These are phyloP conservation scores for Schizochytrium sp. DNA, from an alignment of 108 stramenopile genomes.

Conservation along the genomic window DNA sequence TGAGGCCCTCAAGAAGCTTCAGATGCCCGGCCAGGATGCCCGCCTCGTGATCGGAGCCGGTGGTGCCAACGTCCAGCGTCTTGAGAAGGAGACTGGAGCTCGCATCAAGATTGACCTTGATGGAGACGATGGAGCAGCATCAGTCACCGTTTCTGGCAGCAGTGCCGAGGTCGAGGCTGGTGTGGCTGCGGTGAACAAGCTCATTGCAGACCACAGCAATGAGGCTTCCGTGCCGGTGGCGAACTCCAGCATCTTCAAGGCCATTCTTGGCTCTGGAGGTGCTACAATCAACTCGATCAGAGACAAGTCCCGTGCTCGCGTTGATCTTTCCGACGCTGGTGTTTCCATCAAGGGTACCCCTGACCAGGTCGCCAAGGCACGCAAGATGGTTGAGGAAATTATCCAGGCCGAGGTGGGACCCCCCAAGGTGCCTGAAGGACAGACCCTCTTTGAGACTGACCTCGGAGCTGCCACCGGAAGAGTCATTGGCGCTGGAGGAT, in stretches of 20 bases:
- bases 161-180: constrained; percentile 3
- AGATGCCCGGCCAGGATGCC: constrained; percentile 37
- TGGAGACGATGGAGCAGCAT: neutral
- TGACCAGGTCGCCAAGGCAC: constrained; percentile 60
- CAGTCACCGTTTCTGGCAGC: constrained; percentile 54
- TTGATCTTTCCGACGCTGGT: constrained; percentile 43
- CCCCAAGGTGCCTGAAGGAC: constrained; percentile 26
- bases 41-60: constrained; percentile 54
- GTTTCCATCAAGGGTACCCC: constrained; percentile 54
- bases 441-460: neutral
- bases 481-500: constrained; percentile 51
- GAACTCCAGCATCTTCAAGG: neutral
- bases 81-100: constrained; percentile 43
- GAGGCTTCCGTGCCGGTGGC: constrained; percentile 4
- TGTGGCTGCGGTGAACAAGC: constrained; percentile 40
- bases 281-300: constrained; percentile 36
- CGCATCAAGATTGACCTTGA: constrained; percentile 46
- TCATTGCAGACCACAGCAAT: constrained; percentile 52
- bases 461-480: constrained; percentile 45
- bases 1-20: constrained; percentile 36
- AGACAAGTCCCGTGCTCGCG: constrained; percentile 46
- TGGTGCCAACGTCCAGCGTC: constrained; percentile 49
- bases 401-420: constrained; percentile 56
- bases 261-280: constrained; percentile 3
- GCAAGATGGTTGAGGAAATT: constrained; percentile 35